Percentiles rank a stretch among this genome's conserved stretches.
phyloP scores from a whole-genome alignment of 176 grass and related monocot species.

The Cymbopogon citratus region DNA sequence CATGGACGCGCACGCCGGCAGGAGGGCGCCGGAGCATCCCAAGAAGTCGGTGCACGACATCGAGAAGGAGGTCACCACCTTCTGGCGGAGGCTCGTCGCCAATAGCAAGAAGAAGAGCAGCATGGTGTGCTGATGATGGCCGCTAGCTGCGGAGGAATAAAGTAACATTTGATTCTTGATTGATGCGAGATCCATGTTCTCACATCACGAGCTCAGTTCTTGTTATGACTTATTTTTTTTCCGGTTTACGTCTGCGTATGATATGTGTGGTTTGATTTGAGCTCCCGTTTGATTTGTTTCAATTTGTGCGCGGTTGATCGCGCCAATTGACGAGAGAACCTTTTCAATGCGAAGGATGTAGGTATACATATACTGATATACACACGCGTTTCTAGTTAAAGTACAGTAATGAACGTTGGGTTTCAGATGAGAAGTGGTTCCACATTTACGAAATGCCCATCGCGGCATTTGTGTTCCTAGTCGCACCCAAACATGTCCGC shows the following conservation, averaged over 20 bases:
- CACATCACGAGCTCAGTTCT: neutral
- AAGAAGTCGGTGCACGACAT: constrained; percentile 49
- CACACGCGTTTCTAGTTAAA: neutral
- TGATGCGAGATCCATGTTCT: neutral
- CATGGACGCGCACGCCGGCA: constrained; percentile 54
- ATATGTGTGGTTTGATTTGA: neutral
- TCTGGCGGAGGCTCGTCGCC: constrained; percentile 55
- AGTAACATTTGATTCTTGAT: too few relatives aligned
- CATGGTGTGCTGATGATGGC: constrained; percentile 40
- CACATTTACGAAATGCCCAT: too few relatives aligned
- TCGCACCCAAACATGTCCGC: too few relatives aligned
- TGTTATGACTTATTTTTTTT: neutral
- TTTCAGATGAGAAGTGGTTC: neutral
- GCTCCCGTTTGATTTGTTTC: neutral
- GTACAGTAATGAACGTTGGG: neutral
- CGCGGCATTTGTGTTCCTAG: too few relatives aligned
- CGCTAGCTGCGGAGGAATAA: neutral
- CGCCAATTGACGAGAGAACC: neutral
- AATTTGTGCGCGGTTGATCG: neutral
- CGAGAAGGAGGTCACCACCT: constrained; percentile 54
- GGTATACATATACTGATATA: too few relatives aligned
- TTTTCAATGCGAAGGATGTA: neutral
- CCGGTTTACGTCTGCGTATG: neutral
- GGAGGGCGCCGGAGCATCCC: neutral
- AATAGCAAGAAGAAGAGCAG: constrained; percentile 63